A percentile compares a stretch with the other conserved stretches of the same genome.
These are phyloP conservation scores for Rosa lucieae DNA, from an alignment of 306 rosid genomes.

Conservation along the genomic window DNA sequence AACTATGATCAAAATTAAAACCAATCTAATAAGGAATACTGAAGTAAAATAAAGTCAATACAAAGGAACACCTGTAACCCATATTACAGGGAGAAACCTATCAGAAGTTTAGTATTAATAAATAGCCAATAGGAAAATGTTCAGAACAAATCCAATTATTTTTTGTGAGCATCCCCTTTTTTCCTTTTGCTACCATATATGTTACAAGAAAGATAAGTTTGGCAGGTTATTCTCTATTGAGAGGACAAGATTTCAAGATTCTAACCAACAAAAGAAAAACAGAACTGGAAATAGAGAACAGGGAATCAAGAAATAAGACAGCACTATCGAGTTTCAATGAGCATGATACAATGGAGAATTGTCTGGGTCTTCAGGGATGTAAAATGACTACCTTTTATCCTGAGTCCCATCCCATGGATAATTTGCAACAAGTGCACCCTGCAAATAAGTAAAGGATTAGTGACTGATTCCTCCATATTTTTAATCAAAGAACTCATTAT, in stretches of 20 bases:
- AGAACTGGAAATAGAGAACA: slow-evolving; percentile 6
- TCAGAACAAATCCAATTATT: not conserved
- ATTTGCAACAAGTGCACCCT: slow-evolving; percentile 99
- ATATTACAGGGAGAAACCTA: not conserved
- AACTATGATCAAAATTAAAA: not conserved
- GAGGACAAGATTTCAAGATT: not conserved
- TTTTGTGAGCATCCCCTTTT: not conserved
- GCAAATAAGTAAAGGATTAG: slow-evolving; percentile 23
- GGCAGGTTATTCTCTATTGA: not conserved
- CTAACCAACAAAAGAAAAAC: not conserved
- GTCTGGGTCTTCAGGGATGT: not conserved
- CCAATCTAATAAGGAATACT: not conserved
- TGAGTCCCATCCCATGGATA: slow-evolving; percentile 95
- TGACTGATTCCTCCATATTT: slow-evolving; percentile 16
- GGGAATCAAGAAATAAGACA: not conserved
- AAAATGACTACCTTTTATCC: slow-evolving; percentile 62
- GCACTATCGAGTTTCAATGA: slow-evolving; percentile 9
- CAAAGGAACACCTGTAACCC: not conserved
- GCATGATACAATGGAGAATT: not conserved
- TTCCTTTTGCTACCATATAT: not conserved
- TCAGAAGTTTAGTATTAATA: not conserved
- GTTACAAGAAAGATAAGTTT: slow-evolving; percentile 1
- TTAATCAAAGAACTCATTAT: slow-evolving; percentile 9
- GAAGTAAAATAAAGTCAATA: not conserved
- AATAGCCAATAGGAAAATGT: not conserved